Evolutionary conservation across 228 moss, liverwort and hornwort species (phyloP).

Genomic region (Sphagnum magellanicum): DNA sequence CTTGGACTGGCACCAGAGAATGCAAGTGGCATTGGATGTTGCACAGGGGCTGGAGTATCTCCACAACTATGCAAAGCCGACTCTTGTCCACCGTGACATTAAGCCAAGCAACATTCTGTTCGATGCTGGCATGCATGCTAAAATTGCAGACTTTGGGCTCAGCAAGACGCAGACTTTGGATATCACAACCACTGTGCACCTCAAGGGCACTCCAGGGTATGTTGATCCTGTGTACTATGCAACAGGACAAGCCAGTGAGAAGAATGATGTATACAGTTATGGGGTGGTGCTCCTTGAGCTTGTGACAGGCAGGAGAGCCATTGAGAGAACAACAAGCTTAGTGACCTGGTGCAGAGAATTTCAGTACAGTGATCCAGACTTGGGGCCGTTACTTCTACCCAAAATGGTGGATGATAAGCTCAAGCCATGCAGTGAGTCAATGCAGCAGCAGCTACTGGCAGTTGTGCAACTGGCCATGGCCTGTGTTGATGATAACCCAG

Average conservation of each 20-base stretch:
- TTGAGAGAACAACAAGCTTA: conserved; percentile 35
- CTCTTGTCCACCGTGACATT: conserved; percentile 48
- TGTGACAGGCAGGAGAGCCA: conserved; percentile 35
- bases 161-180: conserved; percentile 32
- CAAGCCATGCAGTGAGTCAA: conserved; percentile 6
- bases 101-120: conserved; percentile 45
- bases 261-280: conserved; percentile 60
- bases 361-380: conserved; percentile 14
- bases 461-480: conserved; percentile 35
- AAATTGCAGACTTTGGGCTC: conserved; percentile 47
- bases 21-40: conserved; percentile 45
- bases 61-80: conserved; percentile 41
- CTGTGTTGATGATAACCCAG: conserved; percentile 46
- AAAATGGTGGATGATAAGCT: conserved; percentile 45
- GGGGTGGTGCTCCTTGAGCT: conserved; percentile 46
- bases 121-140: conserved; percentile 35
- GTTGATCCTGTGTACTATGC: conserved; percentile 38
- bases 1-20: conserved; percentile 34
- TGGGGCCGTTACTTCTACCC: conserved; percentile 33
- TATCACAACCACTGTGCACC: conserved; percentile 20
- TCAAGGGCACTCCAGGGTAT: conserved; percentile 42
- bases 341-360: conserved; percentile 47
- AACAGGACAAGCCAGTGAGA: conserved; percentile 32
- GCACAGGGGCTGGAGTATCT: conserved; percentile 50
- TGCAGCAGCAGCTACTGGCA: conserved; percentile 36